A percentile compares a stretch with the other conserved stretches of the same genome.
These are phyloP conservation scores for Dioszegia hungarica DNA, from an alignment of 768 basidiomycete genomes.

Conservation along the genomic window DNA sequence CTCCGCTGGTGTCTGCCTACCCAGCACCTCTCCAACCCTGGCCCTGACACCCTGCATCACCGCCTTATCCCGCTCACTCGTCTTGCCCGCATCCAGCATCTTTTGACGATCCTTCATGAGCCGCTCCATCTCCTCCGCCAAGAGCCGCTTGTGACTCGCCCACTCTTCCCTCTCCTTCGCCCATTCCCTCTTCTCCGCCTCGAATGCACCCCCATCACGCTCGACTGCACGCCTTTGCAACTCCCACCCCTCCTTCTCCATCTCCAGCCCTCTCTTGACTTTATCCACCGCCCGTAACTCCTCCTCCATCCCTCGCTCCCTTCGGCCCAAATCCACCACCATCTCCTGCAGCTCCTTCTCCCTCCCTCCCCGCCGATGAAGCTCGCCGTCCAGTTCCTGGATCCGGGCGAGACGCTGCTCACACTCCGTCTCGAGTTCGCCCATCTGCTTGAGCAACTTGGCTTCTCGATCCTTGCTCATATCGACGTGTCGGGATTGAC, in stretches of 20 bases:
- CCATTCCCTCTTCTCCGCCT: constrained; percentile 15
- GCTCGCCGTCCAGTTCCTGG: constrained; percentile 24
- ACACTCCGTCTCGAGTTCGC: constrained; percentile 25
- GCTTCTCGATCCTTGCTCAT: constrained; percentile 28
- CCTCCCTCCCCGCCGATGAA: constrained; percentile 5
- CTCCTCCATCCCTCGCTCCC: constrained; percentile 36
- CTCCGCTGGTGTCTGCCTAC: constrained; percentile 18
- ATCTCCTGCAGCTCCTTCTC: constrained; percentile 38
- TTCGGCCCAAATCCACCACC: constrained; percentile 34
- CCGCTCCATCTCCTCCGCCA: constrained; percentile 16
- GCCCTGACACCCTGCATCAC: constrained; percentile 24
- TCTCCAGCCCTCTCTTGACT: constrained; percentile 9
- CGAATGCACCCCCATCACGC: constrained; percentile 14
- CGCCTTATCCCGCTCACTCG: constrained; percentile 21
- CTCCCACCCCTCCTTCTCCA: constrained; percentile 22
- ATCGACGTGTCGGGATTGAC: constrained; percentile 22
- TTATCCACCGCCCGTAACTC: constrained; percentile 29
- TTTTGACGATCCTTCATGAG: constrained; percentile 16
- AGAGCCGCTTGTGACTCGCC: constrained; percentile 15
- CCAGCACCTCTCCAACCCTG: constrained; percentile 24
- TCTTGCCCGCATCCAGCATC: constrained; percentile 16
- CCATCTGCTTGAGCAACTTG: constrained; percentile 21
- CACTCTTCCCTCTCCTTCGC: constrained; percentile 23
- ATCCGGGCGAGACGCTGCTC: constrained; percentile 4
- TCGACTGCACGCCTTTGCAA: constrained; percentile 21